Evolutionary conservation across 1,284 basidiomycete genomes (phyloP), one percentile per base, ranked within the genome.

Genomic region (Chalciporus piperatoides): DNA sequence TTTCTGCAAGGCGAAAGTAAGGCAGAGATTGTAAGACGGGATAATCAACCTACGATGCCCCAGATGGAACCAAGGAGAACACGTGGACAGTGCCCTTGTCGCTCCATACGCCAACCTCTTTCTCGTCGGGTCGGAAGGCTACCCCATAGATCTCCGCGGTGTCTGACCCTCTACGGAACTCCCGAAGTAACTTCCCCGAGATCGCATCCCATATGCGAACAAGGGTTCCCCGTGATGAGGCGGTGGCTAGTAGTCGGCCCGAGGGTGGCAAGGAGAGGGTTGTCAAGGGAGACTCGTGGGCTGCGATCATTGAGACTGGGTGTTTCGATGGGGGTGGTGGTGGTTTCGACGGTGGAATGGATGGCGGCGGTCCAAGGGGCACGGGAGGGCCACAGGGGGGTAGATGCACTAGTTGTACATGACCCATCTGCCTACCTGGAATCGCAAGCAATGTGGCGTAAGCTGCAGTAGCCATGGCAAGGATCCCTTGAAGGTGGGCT

Each of bases 1-100:
- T 91, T 91, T 49, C 88, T 89, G 58, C 14, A 49, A 49, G 47
- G 45, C 30, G 48, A 35, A 56, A 32, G 46, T 59, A 41, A 48
- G 50, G 25, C 40, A 41, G 40, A 40, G 21, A 24, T 32, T 42
- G 49, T 40, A 27, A 48, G 24, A 43, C 21, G 41, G 50, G 27
- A 46, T 25, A 38, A 35, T 14, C 27, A 30, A 78, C 84, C 75
- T 65, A 89, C 86, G 81, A 79, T 54, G 78, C 66, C 9, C 81
- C 80, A 32, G 84, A 79, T 25, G 76, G 74, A 36, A 77, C 73
- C 50, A 96, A 78, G 28, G 86, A 82, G 67, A 94, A 94, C 19
- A 96, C 76, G 65, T 98, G 94, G 4, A 98, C 82, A 0, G 95
- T 98, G 33, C 95, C 94, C 71, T 97, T 97, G 69, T 98, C 95